A percentile compares a stretch with the other conserved stretches of the same genome.
Conservation (phyloP, 441 rosid genomes). For the Codiaeum variegatum region DNA sequence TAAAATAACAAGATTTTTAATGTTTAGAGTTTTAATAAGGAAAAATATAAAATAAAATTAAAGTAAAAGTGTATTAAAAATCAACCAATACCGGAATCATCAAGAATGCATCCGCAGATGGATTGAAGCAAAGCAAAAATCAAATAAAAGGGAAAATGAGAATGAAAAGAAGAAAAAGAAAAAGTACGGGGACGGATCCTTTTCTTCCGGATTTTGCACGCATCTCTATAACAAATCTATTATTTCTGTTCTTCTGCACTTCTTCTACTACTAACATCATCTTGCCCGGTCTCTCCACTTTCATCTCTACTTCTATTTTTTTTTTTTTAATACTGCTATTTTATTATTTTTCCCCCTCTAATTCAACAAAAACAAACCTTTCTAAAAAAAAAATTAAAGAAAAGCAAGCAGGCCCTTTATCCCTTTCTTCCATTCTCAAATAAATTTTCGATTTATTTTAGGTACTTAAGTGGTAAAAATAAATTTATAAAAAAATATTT, state of each 20-base stretch:
- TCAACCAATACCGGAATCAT: slow-evolving; percentile 40
- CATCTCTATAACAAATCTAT: slow-evolving; percentile 47
- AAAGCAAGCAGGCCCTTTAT: background rate
- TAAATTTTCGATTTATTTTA: no score
- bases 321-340: background rate
- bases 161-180: slow-evolving; percentile 58
- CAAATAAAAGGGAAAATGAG: slow-evolving; percentile 68
- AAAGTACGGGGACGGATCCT: slow-evolving; percentile 53
- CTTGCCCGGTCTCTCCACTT: slow-evolving; percentile 3
- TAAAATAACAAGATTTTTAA: slow-evolving; percentile 3
- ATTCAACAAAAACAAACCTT: slow-evolving; percentile 4
- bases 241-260: slow-evolving; percentile 3
- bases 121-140: slow-evolving; percentile 26
- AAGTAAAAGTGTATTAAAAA: background rate
- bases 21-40: background rate
- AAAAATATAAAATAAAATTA: background rate
- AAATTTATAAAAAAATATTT: no score
- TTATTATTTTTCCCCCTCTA: background rate
- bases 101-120: slow-evolving; percentile 34
- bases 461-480: no score
- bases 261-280: slow-evolving; percentile 23
- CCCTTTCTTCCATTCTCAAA: background rate
- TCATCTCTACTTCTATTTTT: slow-evolving; percentile 8
- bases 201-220: slow-evolving; percentile 52
- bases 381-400: slow-evolving; percentile 11